These are phyloP conservation scores for Ophiostoma sp. DNA, from an alignment of 2,329 filamentous ascomycete genomes.

Conservation along the genomic window DNA sequence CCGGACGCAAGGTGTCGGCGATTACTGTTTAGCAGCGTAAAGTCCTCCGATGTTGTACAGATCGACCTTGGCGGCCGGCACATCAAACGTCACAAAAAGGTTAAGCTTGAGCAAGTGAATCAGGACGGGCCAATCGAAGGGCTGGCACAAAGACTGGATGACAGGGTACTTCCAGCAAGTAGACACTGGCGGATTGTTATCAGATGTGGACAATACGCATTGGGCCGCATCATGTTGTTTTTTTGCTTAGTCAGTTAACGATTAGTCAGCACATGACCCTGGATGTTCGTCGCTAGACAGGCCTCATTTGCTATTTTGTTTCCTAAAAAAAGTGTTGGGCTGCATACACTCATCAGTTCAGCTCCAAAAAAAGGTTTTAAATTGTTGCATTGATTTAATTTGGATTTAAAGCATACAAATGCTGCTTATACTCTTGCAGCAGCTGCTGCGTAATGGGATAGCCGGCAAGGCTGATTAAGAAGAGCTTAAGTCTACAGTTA, in stretches of 20 bases:
- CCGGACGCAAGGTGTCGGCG: not conserved
- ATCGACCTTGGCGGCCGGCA: not conserved
- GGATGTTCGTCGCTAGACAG: not conserved
- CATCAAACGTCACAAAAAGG: not conserved
- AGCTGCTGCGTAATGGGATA: not conserved
- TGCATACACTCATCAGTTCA: no score
- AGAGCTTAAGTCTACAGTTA: not conserved
- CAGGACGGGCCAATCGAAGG: not conserved
- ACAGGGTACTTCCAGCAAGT: not conserved
- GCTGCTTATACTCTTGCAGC: not conserved
- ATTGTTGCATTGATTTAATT: not conserved
- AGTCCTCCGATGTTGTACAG: not conserved
- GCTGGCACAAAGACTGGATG: not conserved
- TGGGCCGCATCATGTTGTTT: no score
- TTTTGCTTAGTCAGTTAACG: not conserved
- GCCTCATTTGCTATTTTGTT: no score
- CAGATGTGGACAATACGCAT: not conserved
- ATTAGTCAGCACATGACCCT: no score
- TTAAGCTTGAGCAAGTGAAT: not conserved
- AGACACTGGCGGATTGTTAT: not conserved
- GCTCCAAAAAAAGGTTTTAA: no score
- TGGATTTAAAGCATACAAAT: not conserved
- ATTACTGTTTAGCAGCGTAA: not conserved
- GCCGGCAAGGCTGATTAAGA: not conserved
- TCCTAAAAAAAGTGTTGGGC: no score